Conservation (phyloP, 1,284 basidiomycete species). For the Puccinia hordei region DNA sequence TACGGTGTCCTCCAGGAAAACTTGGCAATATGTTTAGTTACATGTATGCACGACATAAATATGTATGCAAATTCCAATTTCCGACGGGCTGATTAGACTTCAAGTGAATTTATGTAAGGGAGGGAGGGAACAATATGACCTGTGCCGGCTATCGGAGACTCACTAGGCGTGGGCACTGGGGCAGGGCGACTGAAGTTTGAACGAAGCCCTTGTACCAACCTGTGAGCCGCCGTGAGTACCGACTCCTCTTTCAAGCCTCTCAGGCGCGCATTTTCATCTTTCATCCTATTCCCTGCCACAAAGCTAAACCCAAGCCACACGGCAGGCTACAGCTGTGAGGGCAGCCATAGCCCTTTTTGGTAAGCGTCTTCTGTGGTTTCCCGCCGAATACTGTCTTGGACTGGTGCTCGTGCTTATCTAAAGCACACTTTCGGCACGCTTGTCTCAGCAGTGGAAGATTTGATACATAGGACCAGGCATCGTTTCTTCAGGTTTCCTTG, state of each 20-base stretch:
- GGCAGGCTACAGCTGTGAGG: not conserved
- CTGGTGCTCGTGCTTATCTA: constrained; percentile 3
- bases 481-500: not conserved
- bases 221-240: not conserved
- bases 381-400: not conserved
- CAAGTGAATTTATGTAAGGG: not conserved
- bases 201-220: not conserved
- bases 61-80: not conserved
- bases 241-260: not conserved
- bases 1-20: too few relatives aligned
- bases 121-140: constrained; percentile 5
- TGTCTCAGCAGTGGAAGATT: not conserved
- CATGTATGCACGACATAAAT: too few relatives aligned
- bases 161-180: not conserved
- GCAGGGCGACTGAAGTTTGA: too few relatives aligned
- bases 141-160: not conserved
- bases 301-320: not conserved
- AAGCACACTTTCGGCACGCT: not conserved
- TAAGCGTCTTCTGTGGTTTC: not conserved
- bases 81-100: not conserved
- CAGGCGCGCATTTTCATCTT: not conserved
- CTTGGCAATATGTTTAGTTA: too few relatives aligned
- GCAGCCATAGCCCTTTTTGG: not conserved
- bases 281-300: not conserved
- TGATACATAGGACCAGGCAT: not conserved